Percentiles rank a stretch among this genome's conserved stretches.
phyloP scores from a whole-genome alignment of 208 protist species.

The Leishmania amazonensis region DNA sequence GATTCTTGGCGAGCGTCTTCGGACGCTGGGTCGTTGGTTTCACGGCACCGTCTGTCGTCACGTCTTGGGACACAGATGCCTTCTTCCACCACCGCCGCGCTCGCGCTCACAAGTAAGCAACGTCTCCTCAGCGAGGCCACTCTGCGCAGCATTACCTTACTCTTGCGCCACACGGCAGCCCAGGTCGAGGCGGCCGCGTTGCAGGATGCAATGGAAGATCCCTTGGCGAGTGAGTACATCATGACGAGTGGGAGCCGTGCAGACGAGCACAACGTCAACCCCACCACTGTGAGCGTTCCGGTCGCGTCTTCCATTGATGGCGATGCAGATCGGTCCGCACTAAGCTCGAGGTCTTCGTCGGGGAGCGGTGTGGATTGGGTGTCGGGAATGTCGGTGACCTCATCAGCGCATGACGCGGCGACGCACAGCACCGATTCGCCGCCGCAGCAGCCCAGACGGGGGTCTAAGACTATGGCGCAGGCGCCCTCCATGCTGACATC shows the following conservation, averaged over 20 bases:
- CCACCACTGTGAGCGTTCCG: neutral
- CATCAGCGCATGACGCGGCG: neutral
- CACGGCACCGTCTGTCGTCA: neutral
- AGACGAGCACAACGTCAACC: constrained; percentile 9
- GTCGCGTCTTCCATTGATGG: neutral
- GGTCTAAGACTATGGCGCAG: neutral
- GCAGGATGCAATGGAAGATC: constrained; percentile 22
- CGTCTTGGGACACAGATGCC: neutral
- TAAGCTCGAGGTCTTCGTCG: neutral
- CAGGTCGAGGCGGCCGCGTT: constrained; percentile 19
- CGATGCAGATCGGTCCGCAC: neutral
- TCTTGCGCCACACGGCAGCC: constrained; percentile 12
- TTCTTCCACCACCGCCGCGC: neutral
- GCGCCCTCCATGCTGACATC: neutral
- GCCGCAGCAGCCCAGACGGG: neutral
- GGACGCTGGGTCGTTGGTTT: neutral
- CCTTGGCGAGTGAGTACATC: constrained; percentile 26
- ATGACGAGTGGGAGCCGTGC: constrained; percentile 14
- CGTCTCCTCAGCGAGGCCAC: constrained; percentile 7
- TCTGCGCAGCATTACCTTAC: constrained; percentile 9
- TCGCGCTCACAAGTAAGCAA: constrained; percentile 31
- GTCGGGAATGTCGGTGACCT: neutral
- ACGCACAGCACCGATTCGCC: neutral
- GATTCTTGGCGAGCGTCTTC: neutral
- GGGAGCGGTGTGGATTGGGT: neutral